Percentiles rank a stretch among this genome's conserved stretches.
These are phyloP conservation scores for Gilbertella persicaria DNA, from an alignment of 371 early-diverging fungal species.

Conservation along the genomic window DNA sequence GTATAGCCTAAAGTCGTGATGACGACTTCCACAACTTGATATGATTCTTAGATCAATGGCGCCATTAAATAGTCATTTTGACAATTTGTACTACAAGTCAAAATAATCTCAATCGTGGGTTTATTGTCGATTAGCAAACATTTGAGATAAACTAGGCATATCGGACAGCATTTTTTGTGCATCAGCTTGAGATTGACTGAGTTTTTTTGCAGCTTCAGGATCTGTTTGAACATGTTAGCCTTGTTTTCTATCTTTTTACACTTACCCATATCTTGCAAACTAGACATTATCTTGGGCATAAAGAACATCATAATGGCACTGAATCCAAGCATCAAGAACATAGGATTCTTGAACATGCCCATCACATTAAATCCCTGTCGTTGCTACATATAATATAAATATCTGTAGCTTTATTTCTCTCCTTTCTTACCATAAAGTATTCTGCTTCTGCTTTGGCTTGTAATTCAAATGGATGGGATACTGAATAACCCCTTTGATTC, in stretches of 20 bases:
- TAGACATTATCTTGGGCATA: conserved; percentile 51
- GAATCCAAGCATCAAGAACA: conserved; percentile 53
- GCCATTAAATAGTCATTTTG: no score
- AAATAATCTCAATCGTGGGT: no score
- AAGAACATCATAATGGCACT: conserved; percentile 48
- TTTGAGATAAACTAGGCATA: conserved; percentile 43
- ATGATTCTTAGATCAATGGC: no score
- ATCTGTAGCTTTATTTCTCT: conserved; percentile 1
- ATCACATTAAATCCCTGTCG: conserved; percentile 46
- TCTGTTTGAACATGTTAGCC: conserved; percentile 18
- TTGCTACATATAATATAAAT: conserved; percentile 25
- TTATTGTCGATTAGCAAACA: conserved; percentile 27
- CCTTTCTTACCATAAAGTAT: conserved; percentile 40
- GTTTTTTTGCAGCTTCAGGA: conserved; percentile 43
- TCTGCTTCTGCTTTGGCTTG: conserved; percentile 48
- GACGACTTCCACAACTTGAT: no score
- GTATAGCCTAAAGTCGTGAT: no score
- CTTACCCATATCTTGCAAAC: conserved; percentile 37
- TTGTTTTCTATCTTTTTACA: not conserved
- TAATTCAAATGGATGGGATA: conserved; percentile 42
- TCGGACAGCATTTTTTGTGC: conserved; percentile 43
- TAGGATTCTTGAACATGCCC: conserved; percentile 52
- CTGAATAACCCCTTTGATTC: conserved; percentile 34
- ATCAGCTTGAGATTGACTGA: conserved; percentile 36
- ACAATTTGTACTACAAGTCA: no score